A percentile compares a stretch with the other conserved stretches of the same genome.
phyloP scores from a whole-genome alignment of 441 rosid genomes.

The Gossypium aridum region DNA sequence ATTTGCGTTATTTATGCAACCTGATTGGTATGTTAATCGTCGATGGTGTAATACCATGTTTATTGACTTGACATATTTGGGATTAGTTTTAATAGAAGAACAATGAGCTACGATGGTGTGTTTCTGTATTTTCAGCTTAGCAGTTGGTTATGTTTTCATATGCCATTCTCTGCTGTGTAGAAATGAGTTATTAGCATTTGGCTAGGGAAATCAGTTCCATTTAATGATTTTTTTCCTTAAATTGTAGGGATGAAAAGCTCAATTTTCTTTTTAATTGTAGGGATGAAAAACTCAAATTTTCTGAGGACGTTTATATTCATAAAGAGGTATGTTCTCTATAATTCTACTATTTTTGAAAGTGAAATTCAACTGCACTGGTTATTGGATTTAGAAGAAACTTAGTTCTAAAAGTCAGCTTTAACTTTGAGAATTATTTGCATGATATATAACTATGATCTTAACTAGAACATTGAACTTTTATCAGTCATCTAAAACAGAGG shows the following conservation, averaged over 20 bases:
- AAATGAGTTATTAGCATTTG: not conserved
- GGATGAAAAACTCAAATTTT: conserved; percentile 79
- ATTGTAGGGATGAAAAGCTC: conserved; percentile 67
- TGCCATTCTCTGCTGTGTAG: not conserved
- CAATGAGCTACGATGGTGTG: not conserved
- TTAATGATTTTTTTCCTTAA: not conserved
- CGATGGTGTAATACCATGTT: not conserved
- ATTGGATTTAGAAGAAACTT: not conserved
- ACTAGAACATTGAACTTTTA: not conserved
- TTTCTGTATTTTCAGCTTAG: not conserved
- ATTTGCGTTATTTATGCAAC: conserved; percentile 96
- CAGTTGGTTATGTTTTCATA: not conserved
- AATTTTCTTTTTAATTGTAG: conserved; percentile 23
- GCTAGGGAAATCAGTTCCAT: not conserved
- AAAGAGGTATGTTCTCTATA: conserved; percentile 35
- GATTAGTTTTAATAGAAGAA: not conserved
- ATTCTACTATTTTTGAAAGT: not conserved
- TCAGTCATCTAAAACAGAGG: not conserved
- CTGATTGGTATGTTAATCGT: conserved; percentile 59
- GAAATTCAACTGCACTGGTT: not conserved
- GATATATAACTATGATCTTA: not conserved
- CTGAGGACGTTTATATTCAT: conserved; percentile 50
- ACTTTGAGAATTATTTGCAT: not conserved
- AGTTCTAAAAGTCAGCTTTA: not conserved
- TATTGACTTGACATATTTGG: not conserved